Percentiles rank a stretch among this genome's conserved stretches.
Conservation (phyloP, 345 rosid species). For the Pistacia integerrima region DNA sequence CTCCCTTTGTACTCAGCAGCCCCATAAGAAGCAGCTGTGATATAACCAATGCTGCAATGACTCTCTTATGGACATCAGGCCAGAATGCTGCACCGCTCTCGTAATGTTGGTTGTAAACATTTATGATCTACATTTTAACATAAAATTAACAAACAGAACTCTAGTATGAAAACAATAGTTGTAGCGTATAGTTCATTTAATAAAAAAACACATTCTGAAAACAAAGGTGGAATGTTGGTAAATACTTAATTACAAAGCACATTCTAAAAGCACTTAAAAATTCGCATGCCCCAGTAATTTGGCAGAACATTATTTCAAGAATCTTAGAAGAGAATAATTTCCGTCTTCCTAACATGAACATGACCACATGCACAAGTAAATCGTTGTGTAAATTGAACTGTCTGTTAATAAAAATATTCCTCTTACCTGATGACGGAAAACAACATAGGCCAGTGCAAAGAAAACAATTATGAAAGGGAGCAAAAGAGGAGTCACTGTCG, state of each 20-base stretch:
- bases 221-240: too few relatives aligned
- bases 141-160: neutral
- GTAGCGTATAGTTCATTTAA: too few relatives aligned
- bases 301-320: neutral
- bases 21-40: slow-evolving; percentile 83
- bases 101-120: slow-evolving; percentile 86
- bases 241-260: too few relatives aligned
- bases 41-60: slow-evolving; percentile 63
- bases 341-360: neutral
- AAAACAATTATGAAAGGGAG: slow-evolving; percentile 89
- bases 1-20: slow-evolving; percentile 57
- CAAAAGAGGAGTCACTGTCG: slow-evolving; percentile 74
- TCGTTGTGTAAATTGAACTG: neutral
- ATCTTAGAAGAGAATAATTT: too few relatives aligned
- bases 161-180: too few relatives aligned
- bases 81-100: slow-evolving; percentile 93
- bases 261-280: neutral
- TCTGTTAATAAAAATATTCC: neutral
- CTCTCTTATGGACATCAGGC: slow-evolving; percentile 88
- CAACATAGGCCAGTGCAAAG: slow-evolving; percentile 74
- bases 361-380: neutral
- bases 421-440: slow-evolving; percentile 94
- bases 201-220: too few relatives aligned
- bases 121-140: slow-evolving; percentile 63
- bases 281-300: neutral